Evolutionary conservation across 2,329 filamentous ascomycete genomes (phyloP).

Genomic region (Fusarium coffeatum): DNA sequence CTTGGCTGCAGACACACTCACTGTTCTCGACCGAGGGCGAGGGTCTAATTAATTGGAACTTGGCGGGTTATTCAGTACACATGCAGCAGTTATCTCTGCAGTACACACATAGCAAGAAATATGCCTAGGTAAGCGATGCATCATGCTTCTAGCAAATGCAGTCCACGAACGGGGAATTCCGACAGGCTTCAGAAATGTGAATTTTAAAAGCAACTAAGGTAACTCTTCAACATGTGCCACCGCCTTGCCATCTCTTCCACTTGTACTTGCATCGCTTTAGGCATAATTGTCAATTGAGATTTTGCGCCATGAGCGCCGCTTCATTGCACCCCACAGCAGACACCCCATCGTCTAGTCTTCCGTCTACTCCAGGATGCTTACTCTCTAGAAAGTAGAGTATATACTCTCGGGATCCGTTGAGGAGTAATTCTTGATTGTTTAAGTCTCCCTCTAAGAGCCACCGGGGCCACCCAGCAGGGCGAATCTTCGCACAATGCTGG

Average conservation of each 20-base stretch:
- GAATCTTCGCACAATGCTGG: slow-evolving; percentile 94
- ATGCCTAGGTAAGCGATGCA: slow-evolving; percentile 1
- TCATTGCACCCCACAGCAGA: slow-evolving; percentile 26
- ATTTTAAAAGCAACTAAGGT: slow-evolving; percentile 38
- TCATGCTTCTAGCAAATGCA: slow-evolving; percentile 12
- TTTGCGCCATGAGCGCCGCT: slow-evolving; percentile 36
- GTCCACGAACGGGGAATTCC: slow-evolving; percentile 9
- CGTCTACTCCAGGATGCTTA: slow-evolving; percentile 2
- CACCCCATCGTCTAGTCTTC: not conserved
- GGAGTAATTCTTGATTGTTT: slow-evolving; percentile 32
- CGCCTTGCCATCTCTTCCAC: slow-evolving; percentile 28
- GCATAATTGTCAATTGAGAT: slow-evolving; percentile 44
- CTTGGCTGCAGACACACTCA: not conserved
- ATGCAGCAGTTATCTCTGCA: not conserved
- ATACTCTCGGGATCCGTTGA: slow-evolving; percentile 18
- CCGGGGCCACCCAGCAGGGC: slow-evolving; percentile 93
- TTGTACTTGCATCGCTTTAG: slow-evolving; percentile 38
- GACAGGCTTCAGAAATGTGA: slow-evolving; percentile 19
- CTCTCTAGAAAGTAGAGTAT: slow-evolving; percentile 10
- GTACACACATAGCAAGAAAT: not conserved
- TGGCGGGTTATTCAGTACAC: not conserved
- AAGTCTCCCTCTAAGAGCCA: slow-evolving; percentile 66
- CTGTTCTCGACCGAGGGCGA: not conserved
- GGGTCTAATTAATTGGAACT: not conserved
- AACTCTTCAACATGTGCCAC: slow-evolving; percentile 35